These are phyloP conservation scores for Luzula sylvatica DNA, from an alignment of 176 grass and related monocot genomes.

Conservation along the genomic window DNA sequence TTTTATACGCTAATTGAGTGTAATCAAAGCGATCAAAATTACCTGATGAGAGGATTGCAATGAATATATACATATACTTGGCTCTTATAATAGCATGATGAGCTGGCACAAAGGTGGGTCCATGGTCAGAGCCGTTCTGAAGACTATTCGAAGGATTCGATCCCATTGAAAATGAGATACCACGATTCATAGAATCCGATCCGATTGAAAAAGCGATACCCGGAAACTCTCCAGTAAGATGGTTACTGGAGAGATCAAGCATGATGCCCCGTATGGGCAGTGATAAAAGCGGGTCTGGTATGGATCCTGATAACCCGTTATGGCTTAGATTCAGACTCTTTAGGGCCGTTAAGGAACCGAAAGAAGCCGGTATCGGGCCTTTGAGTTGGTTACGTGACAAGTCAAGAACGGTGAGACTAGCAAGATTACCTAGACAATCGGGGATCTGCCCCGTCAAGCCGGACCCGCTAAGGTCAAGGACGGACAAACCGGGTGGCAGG, in stretches of 20 bases:
- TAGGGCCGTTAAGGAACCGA: constrained; percentile 31
- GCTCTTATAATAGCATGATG: constrained; percentile 18
- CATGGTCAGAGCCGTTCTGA: constrained; percentile 33
- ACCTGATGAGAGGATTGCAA: constrained; percentile 41
- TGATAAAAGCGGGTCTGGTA: constrained; percentile 54
- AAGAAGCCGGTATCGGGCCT: constrained; percentile 37
- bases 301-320: constrained; percentile 50
- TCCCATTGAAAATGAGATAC: constrained; percentile 29
- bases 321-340: constrained; percentile 43
- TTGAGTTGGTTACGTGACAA: constrained; percentile 54
- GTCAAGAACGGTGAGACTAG: constrained; percentile 46
- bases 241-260: constrained; percentile 61
- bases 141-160: constrained; percentile 62
- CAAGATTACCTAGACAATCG: constrained; percentile 27
- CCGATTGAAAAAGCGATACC: constrained; percentile 11
- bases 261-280: constrained; percentile 29
- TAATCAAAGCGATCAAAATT: too few relatives aligned
- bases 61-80: constrained; percentile 73
- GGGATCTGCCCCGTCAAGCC: constrained; percentile 49
- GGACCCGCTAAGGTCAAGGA: constrained; percentile 56
- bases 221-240: constrained; percentile 58
- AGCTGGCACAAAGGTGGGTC: constrained; percentile 7
- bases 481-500: constrained; percentile 38
- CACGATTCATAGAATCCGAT: constrained; percentile 15
- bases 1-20: too few relatives aligned